Evolutionary conservation across 2,329 filamentous ascomycete species (phyloP).

Genomic region (Metarhizium album): DNA sequence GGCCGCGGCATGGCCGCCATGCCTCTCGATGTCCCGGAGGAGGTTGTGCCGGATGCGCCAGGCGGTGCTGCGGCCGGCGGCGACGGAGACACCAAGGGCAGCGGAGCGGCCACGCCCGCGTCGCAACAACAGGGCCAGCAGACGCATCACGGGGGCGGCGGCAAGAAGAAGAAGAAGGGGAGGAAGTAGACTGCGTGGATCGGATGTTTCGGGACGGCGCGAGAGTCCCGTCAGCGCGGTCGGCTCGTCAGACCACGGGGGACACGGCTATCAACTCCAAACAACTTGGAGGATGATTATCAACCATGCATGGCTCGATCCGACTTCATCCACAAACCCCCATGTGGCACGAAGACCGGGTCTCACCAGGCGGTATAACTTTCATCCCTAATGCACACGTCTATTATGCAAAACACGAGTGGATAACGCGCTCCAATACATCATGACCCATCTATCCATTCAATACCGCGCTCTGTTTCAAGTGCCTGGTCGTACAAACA

Average conservation of each 20-base stretch:
- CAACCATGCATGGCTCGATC: neutral
- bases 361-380: neutral
- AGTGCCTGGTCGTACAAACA: slow-evolving; percentile 1
- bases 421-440: slow-evolving; percentile 7
- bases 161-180: slow-evolving; percentile 62
- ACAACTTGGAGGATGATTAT: neutral
- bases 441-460: slow-evolving; percentile 11
- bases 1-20: slow-evolving; percentile 58
- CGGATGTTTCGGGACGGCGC: too few relatives aligned
- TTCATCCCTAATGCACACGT: neutral
- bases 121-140: slow-evolving; percentile 12
- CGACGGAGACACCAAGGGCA: slow-evolving; percentile 20
- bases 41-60: slow-evolving; percentile 30
- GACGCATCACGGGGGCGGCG: slow-evolving; percentile 25
- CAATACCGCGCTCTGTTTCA: neutral
- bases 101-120: slow-evolving; percentile 15
- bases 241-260: neutral
- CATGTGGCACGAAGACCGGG: neutral
- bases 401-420: neutral
- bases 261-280: neutral
- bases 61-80: slow-evolving; percentile 6
- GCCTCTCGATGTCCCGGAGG: slow-evolving; percentile 29
- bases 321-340: neutral
- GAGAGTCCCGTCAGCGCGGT: neutral
- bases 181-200: slow-evolving; percentile 44